Evolutionary conservation across 352 stramenopile genomes (phyloP), one percentile per base, ranked within the genome.

Genomic region (Peronospora belbahrii): DNA sequence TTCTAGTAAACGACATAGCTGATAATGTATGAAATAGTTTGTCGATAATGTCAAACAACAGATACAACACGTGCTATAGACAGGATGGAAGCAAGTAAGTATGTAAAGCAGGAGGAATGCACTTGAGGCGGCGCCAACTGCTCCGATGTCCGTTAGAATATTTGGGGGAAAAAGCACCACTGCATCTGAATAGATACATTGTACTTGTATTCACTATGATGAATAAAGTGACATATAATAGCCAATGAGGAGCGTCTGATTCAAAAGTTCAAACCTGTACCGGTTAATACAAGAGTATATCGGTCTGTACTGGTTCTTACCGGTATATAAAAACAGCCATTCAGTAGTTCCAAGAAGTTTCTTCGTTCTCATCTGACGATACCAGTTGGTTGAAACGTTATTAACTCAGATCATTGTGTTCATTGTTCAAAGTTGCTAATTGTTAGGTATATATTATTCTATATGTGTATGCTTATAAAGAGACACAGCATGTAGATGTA

Each of bases 241-340:
- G 27, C 56, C 56, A 65, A 65, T 61, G 42, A 59, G n/a, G 46
- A 17, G 6, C 2, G 9, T 15, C 10, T n/a, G 19, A 48, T 65
- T 71, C 48, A 28, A 60, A 73, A 48, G 53, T 73, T 73, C 17
- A 67, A 73, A 64, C 11, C 4, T 4, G 11, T 36, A 53, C 52
- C 45, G 52, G 51, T 62, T n/a, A 2, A 31, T 31, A 31, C 25
- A 4, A n/a, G 25, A 11, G 9, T 3, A 31, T 9, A 2, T 8
- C 25, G 32, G 6, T 27, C 9, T 6, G 4, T 25, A 56, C 46
- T 46, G 52, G 44, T 44, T 32, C n/a, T n/a, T n/a, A n/a, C n/a
- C n/a, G n/a, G n/a, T n/a, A n/a, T n/a, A n/a, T n/a, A n/a, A n/a
- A n/a, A n/a, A n/a, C n/a, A n/a, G n/a, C n/a, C n/a, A n/a, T n/a